These are phyloP conservation scores for Poa pratensis DNA, from an alignment of 176 grass and related monocot genomes.

Conservation along the genomic window DNA sequence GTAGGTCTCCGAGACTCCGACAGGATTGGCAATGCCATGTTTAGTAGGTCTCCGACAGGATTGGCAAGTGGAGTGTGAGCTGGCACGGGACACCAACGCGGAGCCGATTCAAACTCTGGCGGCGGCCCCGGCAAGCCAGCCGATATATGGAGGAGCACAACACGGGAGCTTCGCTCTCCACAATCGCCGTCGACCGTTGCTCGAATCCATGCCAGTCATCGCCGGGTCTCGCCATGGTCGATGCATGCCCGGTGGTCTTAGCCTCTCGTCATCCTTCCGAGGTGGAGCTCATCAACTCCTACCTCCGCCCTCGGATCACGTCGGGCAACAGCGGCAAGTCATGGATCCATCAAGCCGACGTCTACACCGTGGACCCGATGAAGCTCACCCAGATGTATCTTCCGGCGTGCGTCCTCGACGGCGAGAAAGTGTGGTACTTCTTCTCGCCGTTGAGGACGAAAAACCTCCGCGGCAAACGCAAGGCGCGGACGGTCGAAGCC, in stretches of 20 bases:
- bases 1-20: background rate
- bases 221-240: background rate
- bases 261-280: constrained; percentile 4
- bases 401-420: background rate
- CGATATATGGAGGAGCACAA: background rate
- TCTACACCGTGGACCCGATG: constrained; percentile 12
- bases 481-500: background rate
- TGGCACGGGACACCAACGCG: background rate
- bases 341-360: constrained; percentile 18
- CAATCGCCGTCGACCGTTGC: background rate
- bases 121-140: background rate
- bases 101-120: background rate
- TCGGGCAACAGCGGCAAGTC: background rate
- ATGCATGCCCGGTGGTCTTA: background rate
- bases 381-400: background rate
- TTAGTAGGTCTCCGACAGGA: background rate
- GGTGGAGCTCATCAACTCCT: background rate
- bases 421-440: constrained; percentile 13
- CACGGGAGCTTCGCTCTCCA: background rate
- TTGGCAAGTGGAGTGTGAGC: background rate
- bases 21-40: background rate
- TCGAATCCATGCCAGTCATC: background rate
- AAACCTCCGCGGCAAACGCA: background rate
- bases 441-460: constrained; percentile 12
- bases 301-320: background rate